Evolutionary conservation across 1,284 basidiomycete genomes (phyloP), one percentile per base, ranked within the genome.

Genomic region (Rhodotorula sp.): DNA sequence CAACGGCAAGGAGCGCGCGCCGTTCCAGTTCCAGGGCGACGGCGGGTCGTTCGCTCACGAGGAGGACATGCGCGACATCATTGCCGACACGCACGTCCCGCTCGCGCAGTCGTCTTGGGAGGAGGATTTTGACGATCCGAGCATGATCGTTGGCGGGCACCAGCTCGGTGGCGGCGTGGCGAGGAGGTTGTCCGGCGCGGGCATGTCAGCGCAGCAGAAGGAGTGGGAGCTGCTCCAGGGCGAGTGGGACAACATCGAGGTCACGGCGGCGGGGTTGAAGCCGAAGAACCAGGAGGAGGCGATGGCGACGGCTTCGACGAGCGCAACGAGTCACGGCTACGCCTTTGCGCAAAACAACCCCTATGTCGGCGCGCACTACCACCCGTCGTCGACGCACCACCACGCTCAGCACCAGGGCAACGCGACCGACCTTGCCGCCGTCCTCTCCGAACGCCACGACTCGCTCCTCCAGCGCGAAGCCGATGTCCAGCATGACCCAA

Each of bases 301-400:
- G 13, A 48, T 62, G 51, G 44, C 59, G 6, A 34, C 34, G 34
- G 47, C 44, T 20, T 56, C 64, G 52, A 37, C 78, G 87, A 8
- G 18, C 34, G 34, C 40, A 13, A 44, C 40, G 3, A 44, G 62
- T 1, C 53, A 75, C 60, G 81, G 81, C 64, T 95, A 96, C 79
- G 84, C 87, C 74, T 95, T 95, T 81, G 89, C 91, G 78, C 79
- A 81, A 37, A 86, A 87, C 76, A 96, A 95, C 79, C 92, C 92
- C 20, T 95, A 93, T 81, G 75, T 89, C 40, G 40, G 40, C 16
- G 40, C 40, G 24, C 51, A 59, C n/a, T 50, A 34, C 9, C 30
- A 47, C 28, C 22, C 64, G 85, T 22, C 84, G 85, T 68, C 82
- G 58, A 86, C 86, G 46, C 81, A 69, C 83, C 68, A 87, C 69